A percentile compares a stretch with the other conserved stretches of the same genome.
phyloP scores from a whole-genome alignment of 495 filamentous ascomycete genomes.

The Polyplosphaeria fusca region DNA sequence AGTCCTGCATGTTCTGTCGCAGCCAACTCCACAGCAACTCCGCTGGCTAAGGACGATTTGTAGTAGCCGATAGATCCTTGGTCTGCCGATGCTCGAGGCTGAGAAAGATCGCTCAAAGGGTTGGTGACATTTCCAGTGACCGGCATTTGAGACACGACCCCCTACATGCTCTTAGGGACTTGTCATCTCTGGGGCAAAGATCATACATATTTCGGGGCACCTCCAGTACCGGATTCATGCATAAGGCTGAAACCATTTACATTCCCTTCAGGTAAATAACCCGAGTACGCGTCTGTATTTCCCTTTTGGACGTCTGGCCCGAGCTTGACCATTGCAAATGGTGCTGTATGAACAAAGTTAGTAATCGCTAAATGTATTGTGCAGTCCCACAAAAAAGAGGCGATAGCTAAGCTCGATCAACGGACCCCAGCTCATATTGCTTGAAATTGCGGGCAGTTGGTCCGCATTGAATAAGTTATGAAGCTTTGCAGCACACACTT shows the following conservation, averaged over 20 bases:
- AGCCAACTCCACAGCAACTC: constrained; percentile 58
- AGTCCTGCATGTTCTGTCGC: constrained; percentile 62
- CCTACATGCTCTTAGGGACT: constrained; percentile 26
- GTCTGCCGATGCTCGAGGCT: constrained; percentile 51
- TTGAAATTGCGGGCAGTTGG: not conserved
- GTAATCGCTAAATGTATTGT: too few species aligned
- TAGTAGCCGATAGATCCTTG: constrained; percentile 62
- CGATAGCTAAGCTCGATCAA: too few species aligned
- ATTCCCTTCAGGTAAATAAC: constrained; percentile 55
- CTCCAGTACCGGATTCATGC: constrained; percentile 73
- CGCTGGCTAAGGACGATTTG: constrained; percentile 52
- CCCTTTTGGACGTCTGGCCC: constrained; percentile 60
- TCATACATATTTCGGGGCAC: constrained; percentile 60
- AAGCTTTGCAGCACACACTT: not conserved
- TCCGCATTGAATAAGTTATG: not conserved
- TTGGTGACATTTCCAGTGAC: constrained; percentile 52
- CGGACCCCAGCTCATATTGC: too few species aligned
- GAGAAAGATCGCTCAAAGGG: constrained; percentile 57
- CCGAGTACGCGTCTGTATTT: constrained; percentile 61
- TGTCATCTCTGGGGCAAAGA: too few species aligned
- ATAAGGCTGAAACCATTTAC: constrained; percentile 70
- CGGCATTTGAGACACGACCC: constrained; percentile 66
- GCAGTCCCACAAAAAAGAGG: too few species aligned
- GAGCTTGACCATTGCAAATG: constrained; percentile 69
- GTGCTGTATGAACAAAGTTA: too few species aligned